A percentile compares a stretch with the other conserved stretches of the same genome.
Conservation (phyloP, 164 flowering plant genomes). For the Santalum album region DNA sequence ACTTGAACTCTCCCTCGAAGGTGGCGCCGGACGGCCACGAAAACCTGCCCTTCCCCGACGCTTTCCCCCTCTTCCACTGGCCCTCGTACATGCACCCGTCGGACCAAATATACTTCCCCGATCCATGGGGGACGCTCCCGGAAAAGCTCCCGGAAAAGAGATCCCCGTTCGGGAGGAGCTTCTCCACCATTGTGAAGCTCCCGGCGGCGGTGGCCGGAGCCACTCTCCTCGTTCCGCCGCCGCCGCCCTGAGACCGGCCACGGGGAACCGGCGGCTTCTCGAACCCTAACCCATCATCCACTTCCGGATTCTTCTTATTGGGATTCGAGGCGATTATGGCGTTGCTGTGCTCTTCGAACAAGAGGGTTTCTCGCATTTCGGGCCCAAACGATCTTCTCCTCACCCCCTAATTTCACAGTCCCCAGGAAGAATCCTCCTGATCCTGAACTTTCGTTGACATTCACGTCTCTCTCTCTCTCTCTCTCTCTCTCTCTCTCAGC, state of each 20-base stretch:
- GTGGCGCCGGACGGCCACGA: conserved; percentile 92
- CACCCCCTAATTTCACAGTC: too few relatives aligned
- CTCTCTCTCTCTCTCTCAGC: neutral
- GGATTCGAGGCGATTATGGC: too few relatives aligned
- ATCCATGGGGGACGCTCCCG: conserved; percentile 53
- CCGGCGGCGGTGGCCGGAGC: conserved; percentile 29
- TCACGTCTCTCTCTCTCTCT: neutral
- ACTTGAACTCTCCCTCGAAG: conserved; percentile 71
- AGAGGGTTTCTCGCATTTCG: too few relatives aligned
- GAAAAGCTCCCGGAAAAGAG: conserved; percentile 60
- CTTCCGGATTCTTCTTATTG: too few relatives aligned
- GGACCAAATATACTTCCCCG: conserved; percentile 74
- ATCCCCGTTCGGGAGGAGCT: conserved; percentile 71
- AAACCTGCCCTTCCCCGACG: conserved; percentile 70
- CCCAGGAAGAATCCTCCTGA: too few relatives aligned
- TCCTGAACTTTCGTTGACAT: too few relatives aligned
- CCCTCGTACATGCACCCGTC: conserved; percentile 94
- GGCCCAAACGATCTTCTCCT: too few relatives aligned
- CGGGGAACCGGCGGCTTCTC: conserved; percentile 3
- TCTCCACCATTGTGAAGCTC: conserved; percentile 45
- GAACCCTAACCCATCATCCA: too few relatives aligned
- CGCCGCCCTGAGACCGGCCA: conserved; percentile 40
- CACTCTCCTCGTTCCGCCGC: conserved; percentile 31
- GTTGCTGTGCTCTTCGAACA: too few relatives aligned
- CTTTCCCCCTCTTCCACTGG: conserved; percentile 71